phyloP scores from a whole-genome alignment of 179 eudicot genomes.

The Spinacia oleracea region DNA sequence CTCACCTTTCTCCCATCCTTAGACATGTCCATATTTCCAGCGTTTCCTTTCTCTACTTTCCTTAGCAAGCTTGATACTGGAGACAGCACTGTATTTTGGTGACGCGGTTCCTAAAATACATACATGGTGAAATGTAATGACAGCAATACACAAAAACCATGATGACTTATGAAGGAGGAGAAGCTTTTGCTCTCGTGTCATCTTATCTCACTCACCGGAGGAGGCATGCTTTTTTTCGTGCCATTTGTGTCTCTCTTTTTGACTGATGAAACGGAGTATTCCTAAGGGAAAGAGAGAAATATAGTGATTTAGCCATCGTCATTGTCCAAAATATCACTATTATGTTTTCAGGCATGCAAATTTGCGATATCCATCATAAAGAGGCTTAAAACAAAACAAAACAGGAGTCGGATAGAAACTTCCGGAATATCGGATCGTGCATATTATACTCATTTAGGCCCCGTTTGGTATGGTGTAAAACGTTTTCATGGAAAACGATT shows the following conservation, averaged over 20 bases:
- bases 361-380: neutral
- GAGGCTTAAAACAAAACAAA: neutral
- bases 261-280: slow-evolving; percentile 49
- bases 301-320: neutral
- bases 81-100: slow-evolving; percentile 45
- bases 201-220: slow-evolving; percentile 37
- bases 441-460: neutral
- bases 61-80: slow-evolving; percentile 72
- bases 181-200: slow-evolving; percentile 6
- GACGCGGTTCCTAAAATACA: slow-evolving; percentile 51
- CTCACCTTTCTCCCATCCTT: slow-evolving; percentile 86
- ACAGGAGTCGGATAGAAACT: neutral
- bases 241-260: slow-evolving; percentile 48
- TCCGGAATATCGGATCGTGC: neutral
- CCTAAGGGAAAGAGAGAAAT: slow-evolving; percentile 37
- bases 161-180: neutral
- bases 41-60: slow-evolving; percentile 66
- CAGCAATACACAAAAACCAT: neutral
- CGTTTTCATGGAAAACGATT: no score
- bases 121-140: slow-evolving; percentile 12
- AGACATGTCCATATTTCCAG: slow-evolving; percentile 59
- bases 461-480: no score
- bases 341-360: slow-evolving; percentile 10
- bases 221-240: slow-evolving; percentile 40
- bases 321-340: neutral